phyloP scores from a whole-genome alignment of 352 stramenopile genomes.

The Phytophthora meadii region DNA sequence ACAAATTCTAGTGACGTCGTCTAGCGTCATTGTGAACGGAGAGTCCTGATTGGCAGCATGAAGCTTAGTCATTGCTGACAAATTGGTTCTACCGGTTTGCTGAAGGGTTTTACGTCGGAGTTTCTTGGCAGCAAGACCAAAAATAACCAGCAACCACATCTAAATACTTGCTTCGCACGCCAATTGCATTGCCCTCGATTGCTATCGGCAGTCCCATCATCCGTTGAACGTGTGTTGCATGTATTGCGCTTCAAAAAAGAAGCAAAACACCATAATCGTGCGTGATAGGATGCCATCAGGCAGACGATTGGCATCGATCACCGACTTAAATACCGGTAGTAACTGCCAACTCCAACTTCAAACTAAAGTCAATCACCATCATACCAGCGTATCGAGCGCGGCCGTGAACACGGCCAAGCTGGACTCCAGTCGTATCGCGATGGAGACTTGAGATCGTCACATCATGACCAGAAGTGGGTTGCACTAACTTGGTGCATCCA shows the following conservation, averaged over 20 bases:
- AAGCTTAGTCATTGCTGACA: slow-evolving; percentile 5
- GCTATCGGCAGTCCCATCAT: neutral
- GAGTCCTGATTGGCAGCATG: neutral
- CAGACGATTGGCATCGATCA: neutral
- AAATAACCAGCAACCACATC: no score
- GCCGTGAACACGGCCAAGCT: no score
- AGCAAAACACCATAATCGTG: slow-evolving; percentile 2
- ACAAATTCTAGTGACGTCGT: slow-evolving; percentile 7
- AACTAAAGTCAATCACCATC: slow-evolving; percentile 49
- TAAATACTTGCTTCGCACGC: no score
- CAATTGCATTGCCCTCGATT: neutral
- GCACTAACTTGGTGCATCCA: no score
- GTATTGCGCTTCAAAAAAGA: neutral
- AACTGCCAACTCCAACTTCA: slow-evolving; percentile 44
- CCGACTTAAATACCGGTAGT: slow-evolving; percentile 5
- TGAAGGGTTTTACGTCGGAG: neutral
- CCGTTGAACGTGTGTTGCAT: neutral
- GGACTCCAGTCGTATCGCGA: no score
- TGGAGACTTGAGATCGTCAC: no score
- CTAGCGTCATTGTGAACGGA: slow-evolving; percentile 4
- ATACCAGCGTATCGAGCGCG: neutral
- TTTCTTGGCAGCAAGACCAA: neutral
- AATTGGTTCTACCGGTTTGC: neutral
- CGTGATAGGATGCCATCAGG: slow-evolving; percentile 5
- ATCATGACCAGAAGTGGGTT: no score